These are phyloP conservation scores for Chrysoporthe austroafricana DNA, from an alignment of 2,329 filamentous ascomycete genomes.

Conservation along the genomic window DNA sequence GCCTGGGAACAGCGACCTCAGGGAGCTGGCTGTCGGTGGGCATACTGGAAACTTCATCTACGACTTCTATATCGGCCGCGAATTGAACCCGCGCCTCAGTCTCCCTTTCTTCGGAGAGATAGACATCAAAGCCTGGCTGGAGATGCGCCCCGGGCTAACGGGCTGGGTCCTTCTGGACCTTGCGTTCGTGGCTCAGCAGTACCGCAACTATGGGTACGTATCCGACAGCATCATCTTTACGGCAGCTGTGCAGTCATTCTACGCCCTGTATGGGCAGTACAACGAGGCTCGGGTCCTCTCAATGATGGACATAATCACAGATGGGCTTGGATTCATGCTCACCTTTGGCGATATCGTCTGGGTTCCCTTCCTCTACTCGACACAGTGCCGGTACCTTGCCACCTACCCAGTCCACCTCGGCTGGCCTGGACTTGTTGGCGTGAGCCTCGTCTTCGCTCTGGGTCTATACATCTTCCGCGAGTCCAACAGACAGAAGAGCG, in stretches of 20 bases:
- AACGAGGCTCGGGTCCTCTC: constrained; percentile 85
- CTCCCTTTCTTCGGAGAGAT: constrained; percentile 78
- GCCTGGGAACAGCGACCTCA: constrained; percentile 66
- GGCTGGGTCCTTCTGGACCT: constrained; percentile 84
- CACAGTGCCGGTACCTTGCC: constrained; percentile 80
- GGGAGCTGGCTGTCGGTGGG: constrained; percentile 78
- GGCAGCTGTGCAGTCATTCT: constrained; percentile 75
- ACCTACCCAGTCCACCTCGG: constrained; percentile 78
- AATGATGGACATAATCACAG: constrained; percentile 86
- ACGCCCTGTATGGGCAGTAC: constrained; percentile 79
- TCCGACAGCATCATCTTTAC: constrained; percentile 82
- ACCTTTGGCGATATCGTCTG: constrained; percentile 17
- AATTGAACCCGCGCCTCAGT: constrained; percentile 80
- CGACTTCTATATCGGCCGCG: constrained; percentile 91
- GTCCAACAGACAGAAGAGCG: constrained; percentile 88
- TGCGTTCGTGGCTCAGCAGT: constrained; percentile 80
- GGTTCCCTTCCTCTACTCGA: constrained; percentile 51
- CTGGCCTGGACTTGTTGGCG: constrained; percentile 60
- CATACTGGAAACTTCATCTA: constrained; percentile 81
- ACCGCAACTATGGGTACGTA: constrained; percentile 76
- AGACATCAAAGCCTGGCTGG: constrained; percentile 83
- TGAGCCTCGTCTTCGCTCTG: constrained; percentile 66
- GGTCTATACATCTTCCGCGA: constrained; percentile 87
- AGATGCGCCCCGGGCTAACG: constrained; percentile 82
- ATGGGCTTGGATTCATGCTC: constrained; percentile 86